Evolutionary conservation across 352 stramenopile species (phyloP), one percentile per base, ranked within the genome.

Genomic region (Pythium rishiriense): DNA sequence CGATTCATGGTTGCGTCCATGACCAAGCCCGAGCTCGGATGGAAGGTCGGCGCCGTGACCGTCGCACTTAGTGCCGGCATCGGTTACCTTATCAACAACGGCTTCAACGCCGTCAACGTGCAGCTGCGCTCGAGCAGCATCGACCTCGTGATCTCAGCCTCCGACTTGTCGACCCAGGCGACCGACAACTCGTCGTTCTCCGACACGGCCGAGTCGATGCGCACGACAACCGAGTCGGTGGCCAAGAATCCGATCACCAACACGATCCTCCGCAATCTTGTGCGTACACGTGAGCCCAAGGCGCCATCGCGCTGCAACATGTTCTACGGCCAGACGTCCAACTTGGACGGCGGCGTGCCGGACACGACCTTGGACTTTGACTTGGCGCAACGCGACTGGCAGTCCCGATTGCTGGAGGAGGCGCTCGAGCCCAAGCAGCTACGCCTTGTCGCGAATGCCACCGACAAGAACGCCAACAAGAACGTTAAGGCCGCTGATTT

Each of bases 101-200:
- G 66, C 37, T 72, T 72, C 37, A 58, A 72, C 12, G 63, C 42
- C 45, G 19, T 55, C 41, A 63, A 63, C 43, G 45, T 63, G n/a
- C 56, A 63, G 45, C 14, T 63, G 28, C 55, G 55, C 22, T 4
- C 41, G 21, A 15, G 24, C n/a, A 21, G 43, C 6, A 51, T 57
- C 1, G 2, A 54, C 11, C 17, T 21, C 12, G 17, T 50, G 14
- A 51, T 51, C 17, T 51, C 41, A 3, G 53, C 17, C 9, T 26
- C 26, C 2, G 39, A 60, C 12, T 19, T 59, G 25, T 22, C 41
- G 3, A 11, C 5, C 4, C 55, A 43, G 1, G 46, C 19, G 2
- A 11, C 45, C 17, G 48, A 62, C 29, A 24, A 59, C 37, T n/a
- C 47, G 3, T 8, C 35, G 26, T 22, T 35, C 45, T 14, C 21